Base-by-base conservation (phyloP, 2,329 filamentous ascomycete species). In the Calonectria fujianensis region DNA sequence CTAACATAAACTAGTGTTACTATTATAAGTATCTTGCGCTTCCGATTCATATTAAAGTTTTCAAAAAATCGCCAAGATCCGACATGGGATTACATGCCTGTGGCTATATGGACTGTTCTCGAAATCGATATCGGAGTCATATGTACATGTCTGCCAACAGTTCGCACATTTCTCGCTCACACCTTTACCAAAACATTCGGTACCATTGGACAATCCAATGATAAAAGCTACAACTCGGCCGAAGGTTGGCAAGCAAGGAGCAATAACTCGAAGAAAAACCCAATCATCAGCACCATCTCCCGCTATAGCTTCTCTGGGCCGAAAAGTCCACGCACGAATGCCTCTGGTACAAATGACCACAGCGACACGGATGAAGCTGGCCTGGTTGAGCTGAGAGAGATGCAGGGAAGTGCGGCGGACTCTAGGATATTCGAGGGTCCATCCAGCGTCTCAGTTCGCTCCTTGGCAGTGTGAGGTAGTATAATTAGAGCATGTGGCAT, bases 1-100 rank as follows among this genome's bases (percentile, higher is more conserved):
- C 18, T 74, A 76, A 65, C 78, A 65, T 16, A 9, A 35, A 0
- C 0, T 51, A 85, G 84, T n/a, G 63, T 50, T 5, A 66, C 63
- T 2, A n/a, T 66, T 6, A 32, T 66, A 31, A 66, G 63, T 14
- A 50, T 66, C 27, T 14, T 66, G 24, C 63, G 63, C 10, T 45
- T 66, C 16, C 24, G 41, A 27, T 66, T 18, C 29, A 20, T 66
- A 9, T 50, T 66, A n/a, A 29, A 20, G 29, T 66, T 31, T 32
- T 29, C n/a, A 32, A n/a, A 7, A 0, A 50, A 51, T 10, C 13
- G 9, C 8, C 24, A 31, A 13, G 20, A 66, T 13, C 16, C 2
- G 16, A 66, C 63, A 20, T 48, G 16, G 24, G 41, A 29, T 50
- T 50, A 66, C 41, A 45, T 45, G 45, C 39, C 45, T 10, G 41